Base-by-base conservation (phyloP, 1,284 basidiomycete genomes). In the Moesziomyces antarcticus region DNA sequence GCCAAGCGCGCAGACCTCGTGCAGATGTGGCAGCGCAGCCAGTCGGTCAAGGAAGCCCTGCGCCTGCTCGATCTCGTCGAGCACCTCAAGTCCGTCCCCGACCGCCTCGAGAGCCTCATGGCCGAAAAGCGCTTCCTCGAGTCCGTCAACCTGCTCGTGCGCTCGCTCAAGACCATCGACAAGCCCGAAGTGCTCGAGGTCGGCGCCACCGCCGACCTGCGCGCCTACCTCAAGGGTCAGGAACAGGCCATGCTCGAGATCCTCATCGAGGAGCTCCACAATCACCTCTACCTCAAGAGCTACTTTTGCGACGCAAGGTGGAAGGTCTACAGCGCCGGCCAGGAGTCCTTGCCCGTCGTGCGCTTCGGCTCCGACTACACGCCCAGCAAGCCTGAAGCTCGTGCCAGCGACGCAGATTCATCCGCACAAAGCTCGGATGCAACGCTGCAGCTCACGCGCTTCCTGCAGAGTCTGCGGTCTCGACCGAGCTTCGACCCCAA, bases 281-380 rank as follows among this genome's bases (percentile, higher is more conserved):
- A 91, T 78, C 97, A 99, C 84, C 86, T 99, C n/a, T 99, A 98
- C 85, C 89, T 99, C 62, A 98, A 97, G 83, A 93, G 92, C 8
- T 95, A 94, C 84, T 97, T 94, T 90, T 96, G 92, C 82, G 96
- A 99, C 75, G 89, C 90, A 10, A 89, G 96, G 47, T 99, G 97
- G 97, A 87, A 89, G 25, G 85, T 91, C 0, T 98, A 97, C 84
- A 86, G 87, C 10, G 90, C 91, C 0, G 92, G 92, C 50, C 95
- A 97, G 84, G 94, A 77, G 21, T 47, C 67, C 13, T 50, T 83
- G 43, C 81, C 82, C 1, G 62, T 73, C 20, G 69, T 78, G 43
- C 62, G 75, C 25, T 81, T 78, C 33, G 82, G 82, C 5, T 33
- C 40, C 5, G 73, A 66, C 30, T 81, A 82, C 37, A 16, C 42